phyloP scores from a whole-genome alignment of 495 filamentous ascomycete genomes.

The Podospora pseudopauciseta region DNA sequence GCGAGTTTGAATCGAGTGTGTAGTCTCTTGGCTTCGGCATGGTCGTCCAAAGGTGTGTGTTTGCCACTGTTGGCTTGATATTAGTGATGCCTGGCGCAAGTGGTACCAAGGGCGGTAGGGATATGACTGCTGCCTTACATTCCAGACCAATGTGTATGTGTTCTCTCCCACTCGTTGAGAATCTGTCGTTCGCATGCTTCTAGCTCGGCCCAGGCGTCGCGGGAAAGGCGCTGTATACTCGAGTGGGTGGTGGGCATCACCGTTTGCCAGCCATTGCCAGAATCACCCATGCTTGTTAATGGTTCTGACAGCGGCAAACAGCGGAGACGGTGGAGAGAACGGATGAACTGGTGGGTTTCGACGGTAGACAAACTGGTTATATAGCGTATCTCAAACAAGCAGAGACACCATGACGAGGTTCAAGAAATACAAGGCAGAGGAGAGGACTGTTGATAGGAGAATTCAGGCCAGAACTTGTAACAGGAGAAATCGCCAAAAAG shows the following conservation, averaged over 20 bases:
- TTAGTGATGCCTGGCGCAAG: not conserved
- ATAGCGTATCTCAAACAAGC: not conserved
- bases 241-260: constrained; percentile 32
- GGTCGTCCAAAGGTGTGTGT: constrained; percentile 30
- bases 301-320: constrained; percentile 13
- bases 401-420: not conserved
- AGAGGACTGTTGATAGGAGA: not conserved
- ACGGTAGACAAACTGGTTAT: not conserved
- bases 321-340: constrained; percentile 15
- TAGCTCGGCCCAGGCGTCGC: constrained; percentile 20
- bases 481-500: not conserved
- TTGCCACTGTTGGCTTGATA: constrained; percentile 29
- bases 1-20: constrained; percentile 30
- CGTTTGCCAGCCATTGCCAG: constrained; percentile 31
- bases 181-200: constrained; percentile 32
- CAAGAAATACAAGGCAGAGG: not conserved
- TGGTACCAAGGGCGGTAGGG: not conserved
- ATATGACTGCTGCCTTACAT: constrained; percentile 24
- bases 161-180: constrained; percentile 32
- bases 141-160: constrained; percentile 34
- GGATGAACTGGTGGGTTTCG: constrained; percentile 8
- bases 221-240: constrained; percentile 29
- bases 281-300: constrained; percentile 27
- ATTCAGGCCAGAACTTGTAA: not conserved
- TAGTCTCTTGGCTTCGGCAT: constrained; percentile 33